phyloP scores from a whole-genome alignment of 371 early-diverging fungal species.

The Mortierella sp. region DNA sequence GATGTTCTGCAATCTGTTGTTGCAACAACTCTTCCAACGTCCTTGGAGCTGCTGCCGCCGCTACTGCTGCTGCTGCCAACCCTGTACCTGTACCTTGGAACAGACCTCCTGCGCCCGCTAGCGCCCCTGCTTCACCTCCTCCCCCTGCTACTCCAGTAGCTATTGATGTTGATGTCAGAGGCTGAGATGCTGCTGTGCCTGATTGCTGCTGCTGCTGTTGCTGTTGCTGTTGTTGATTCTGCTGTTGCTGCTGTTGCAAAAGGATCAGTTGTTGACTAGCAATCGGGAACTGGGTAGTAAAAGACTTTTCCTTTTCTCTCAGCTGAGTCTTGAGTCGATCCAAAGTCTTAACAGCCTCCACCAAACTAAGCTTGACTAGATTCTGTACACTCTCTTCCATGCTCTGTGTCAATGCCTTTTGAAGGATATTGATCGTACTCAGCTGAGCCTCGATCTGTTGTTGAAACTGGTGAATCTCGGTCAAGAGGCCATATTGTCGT shows the following conservation, averaged over 20 bases:
- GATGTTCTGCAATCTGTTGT: conserved; percentile 31
- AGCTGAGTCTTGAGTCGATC: conserved; percentile 21
- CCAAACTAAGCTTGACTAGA: background rate
- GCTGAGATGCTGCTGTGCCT: conserved; percentile 21
- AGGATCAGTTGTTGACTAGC: conserved; percentile 42
- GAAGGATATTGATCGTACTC: background rate
- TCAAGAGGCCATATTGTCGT: conserved; percentile 24
- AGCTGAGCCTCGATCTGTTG: conserved; percentile 33
- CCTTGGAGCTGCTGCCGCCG: conserved; percentile 10
- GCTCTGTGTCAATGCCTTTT: too few species aligned
- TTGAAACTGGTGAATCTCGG: conserved; percentile 34
- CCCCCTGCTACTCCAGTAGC: background rate
- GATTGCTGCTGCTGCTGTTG: conserved; percentile 37
- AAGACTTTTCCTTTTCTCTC: conserved; percentile 22
- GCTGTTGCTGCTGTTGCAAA: conserved; percentile 42
- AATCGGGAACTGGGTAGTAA: conserved; percentile 29
- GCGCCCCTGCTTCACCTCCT: background rate
- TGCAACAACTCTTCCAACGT: conserved; percentile 55
- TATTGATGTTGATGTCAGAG: background rate
- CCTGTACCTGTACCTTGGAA: background rate
- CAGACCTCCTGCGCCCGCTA: background rate
- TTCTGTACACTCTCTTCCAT: too few species aligned
- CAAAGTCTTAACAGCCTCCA: conserved; percentile 28
- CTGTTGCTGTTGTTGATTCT: conserved; percentile 28
- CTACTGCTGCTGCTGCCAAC: background rate